Evolutionary conservation across 305 asterid genomes (phyloP).

Genomic region (Salvia sclarea): DNA sequence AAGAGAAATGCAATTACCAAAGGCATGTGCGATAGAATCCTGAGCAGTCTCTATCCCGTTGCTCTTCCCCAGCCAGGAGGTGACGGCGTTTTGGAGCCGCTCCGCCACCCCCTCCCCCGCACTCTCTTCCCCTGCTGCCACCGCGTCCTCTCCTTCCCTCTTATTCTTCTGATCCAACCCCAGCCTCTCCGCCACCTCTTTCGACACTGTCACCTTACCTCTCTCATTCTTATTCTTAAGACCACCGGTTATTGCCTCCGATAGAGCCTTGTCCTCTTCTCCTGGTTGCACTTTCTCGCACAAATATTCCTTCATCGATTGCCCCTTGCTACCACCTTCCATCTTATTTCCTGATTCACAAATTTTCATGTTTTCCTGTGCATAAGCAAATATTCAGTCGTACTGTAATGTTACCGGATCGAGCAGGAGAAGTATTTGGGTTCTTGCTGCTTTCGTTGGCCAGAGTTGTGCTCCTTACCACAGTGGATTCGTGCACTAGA

Average conservation of each 20-base stretch:
- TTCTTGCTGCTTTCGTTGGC: slow-evolving; percentile 15
- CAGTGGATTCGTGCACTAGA: slow-evolving; percentile 44
- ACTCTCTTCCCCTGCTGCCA: slow-evolving; percentile 45
- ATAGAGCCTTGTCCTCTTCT: slow-evolving; percentile 73
- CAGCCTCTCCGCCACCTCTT: slow-evolving; percentile 47
- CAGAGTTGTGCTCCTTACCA: slow-evolving; percentile 28
- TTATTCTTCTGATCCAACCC: slow-evolving; percentile 39
- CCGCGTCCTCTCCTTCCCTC: slow-evolving; percentile 55
- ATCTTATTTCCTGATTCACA: no score
- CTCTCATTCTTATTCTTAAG: slow-evolving; percentile 7
- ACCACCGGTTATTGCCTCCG: slow-evolving; percentile 48
- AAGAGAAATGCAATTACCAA: slow-evolving; percentile 34
- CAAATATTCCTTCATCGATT: slow-evolving; percentile 45
- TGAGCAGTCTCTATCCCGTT: slow-evolving; percentile 44
- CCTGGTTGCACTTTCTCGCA: slow-evolving; percentile 64
- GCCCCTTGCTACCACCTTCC: not conserved
- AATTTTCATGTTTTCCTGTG: no score
- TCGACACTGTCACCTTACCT: slow-evolving; percentile 61
- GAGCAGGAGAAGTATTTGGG: not conserved
- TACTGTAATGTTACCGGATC: not conserved
- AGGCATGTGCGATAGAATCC: slow-evolving; percentile 37
- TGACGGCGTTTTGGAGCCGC: slow-evolving; percentile 50
- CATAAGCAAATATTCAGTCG: no score
- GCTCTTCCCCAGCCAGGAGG: slow-evolving; percentile 57
- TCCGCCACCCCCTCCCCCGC: slow-evolving; percentile 50